Conservation (phyloP, 441 rosid species). For the Erodium texanum region DNA sequence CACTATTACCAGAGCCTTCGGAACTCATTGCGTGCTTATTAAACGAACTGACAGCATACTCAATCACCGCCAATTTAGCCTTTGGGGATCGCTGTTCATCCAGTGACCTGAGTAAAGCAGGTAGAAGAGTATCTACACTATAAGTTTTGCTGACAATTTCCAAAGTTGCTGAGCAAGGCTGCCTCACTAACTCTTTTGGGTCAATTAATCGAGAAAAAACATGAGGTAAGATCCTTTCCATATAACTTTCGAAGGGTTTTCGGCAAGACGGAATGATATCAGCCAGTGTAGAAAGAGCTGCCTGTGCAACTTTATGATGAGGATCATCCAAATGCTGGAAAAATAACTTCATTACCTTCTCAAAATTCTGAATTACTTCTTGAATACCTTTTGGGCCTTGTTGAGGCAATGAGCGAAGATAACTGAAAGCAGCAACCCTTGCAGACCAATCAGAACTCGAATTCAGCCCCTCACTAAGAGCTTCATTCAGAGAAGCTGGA, state of each 20-base stretch:
- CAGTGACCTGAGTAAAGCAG: constrained; percentile 89
- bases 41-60: constrained; percentile 78
- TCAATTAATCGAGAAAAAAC: constrained; percentile 92
- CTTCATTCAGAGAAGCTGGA: constrained; percentile 79
- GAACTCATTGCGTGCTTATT: constrained; percentile 63
- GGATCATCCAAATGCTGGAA: constrained; percentile 99
- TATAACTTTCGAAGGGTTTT: constrained; percentile 91
- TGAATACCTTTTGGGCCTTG: constrained; percentile 91
- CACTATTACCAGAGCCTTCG: constrained; percentile 75
- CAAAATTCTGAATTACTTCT: constrained; percentile 84
- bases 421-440: constrained; percentile 86
- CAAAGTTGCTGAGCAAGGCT: constrained; percentile 74
- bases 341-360: constrained; percentile 95
- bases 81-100: constrained; percentile 99
- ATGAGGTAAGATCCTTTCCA: constrained; percentile 94
- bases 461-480: constrained; percentile 79
- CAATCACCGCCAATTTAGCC: constrained; percentile 97
- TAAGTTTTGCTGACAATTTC: constrained; percentile 88
- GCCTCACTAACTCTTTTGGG: constrained; percentile 93
- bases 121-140: constrained; percentile 77
- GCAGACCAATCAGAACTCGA: constrained; percentile 96
- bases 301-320: constrained; percentile 98
- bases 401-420: constrained; percentile 69
- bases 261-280: constrained; percentile 88
- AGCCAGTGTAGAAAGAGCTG: constrained; percentile 89